These are phyloP conservation scores for Gamsiella multidivaricata DNA, from an alignment of 192 early-diverging fungal genomes.

Conservation along the genomic window DNA sequence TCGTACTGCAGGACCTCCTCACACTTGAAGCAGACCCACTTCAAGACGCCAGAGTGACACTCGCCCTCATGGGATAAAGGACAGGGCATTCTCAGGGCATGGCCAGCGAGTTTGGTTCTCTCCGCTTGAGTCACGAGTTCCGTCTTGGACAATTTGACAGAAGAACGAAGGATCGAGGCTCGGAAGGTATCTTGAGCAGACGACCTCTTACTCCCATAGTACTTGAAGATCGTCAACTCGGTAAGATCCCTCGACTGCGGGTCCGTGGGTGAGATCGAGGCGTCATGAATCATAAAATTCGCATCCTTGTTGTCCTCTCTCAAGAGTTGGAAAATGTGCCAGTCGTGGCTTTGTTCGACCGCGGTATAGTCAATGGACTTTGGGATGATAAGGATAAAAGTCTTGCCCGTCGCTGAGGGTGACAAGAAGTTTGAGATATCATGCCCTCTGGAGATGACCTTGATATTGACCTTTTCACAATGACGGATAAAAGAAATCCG, in stretches of 20 bases:
- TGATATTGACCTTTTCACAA: constrained; percentile 12
- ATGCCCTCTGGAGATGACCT: constrained; percentile 14
- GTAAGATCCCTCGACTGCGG: constrained; percentile 7
- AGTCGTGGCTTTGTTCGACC: constrained; percentile 13
- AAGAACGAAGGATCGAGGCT: constrained; percentile 18
- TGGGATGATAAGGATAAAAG: constrained; percentile 11
- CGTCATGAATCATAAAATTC: constrained; percentile 13
- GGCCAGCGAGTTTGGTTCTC: constrained; percentile 12
- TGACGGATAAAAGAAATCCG: constrained; percentile 20
- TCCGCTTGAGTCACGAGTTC: neutral
- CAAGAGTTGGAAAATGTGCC: constrained; percentile 6
- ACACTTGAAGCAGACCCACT: constrained; percentile 15
- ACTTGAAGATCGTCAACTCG: constrained; percentile 17
- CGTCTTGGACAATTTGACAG: constrained; percentile 9
- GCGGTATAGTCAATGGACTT: constrained; percentile 17
- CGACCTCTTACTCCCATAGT: constrained; percentile 2
- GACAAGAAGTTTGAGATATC: constrained; percentile 9
- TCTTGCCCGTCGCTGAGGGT: neutral
- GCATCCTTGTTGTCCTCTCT: constrained; percentile 14
- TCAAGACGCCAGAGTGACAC: constrained; percentile 12
- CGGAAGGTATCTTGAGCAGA: constrained; percentile 10
- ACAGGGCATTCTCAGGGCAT: constrained; percentile 17
- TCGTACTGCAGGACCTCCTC: constrained; percentile 17
- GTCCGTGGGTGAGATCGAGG: constrained; percentile 5
- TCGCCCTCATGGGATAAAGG: constrained; percentile 12